Conservation (phyloP, 176 grass and related monocot species). For the Aechmea fasciata region DNA sequence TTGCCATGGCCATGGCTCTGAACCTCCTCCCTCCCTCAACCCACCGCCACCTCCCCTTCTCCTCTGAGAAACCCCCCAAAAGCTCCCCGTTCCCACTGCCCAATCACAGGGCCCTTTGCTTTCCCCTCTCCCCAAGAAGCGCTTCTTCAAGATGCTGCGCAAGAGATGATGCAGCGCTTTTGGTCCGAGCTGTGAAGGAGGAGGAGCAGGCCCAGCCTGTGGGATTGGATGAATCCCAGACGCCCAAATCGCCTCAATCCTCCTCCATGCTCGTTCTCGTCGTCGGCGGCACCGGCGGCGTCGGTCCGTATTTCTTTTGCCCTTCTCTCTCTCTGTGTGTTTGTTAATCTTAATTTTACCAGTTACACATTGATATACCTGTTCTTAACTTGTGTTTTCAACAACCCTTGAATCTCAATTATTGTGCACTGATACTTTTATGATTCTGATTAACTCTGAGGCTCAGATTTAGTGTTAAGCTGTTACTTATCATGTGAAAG, state of each 20-base stretch:
- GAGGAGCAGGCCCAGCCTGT: slow-evolving; percentile 23
- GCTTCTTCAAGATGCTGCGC: background rate
- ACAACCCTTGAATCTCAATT: background rate
- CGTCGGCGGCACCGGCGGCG: slow-evolving; percentile 69
- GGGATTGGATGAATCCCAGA: slow-evolving; percentile 6
- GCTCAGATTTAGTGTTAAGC: too few relatives aligned
- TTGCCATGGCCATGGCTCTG: slow-evolving; percentile 7
- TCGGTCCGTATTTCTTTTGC: slow-evolving; percentile 29
- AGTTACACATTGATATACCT: background rate
- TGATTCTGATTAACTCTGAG: too few relatives aligned
- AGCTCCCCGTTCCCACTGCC: background rate
- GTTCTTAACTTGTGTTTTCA: background rate
- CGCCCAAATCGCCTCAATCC: slow-evolving; percentile 11
- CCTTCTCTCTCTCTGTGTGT: background rate
- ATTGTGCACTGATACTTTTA: too few relatives aligned
- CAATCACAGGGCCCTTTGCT: background rate
- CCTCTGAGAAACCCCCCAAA: background rate
- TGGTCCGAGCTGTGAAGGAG: slow-evolving; percentile 30
- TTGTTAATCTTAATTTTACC: background rate
- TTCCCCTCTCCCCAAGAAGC: background rate
- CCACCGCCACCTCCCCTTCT: background rate
- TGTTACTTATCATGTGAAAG: too few relatives aligned
- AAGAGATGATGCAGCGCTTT: background rate
- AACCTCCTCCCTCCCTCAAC: background rate
- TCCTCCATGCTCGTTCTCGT: slow-evolving; percentile 70